A percentile compares a stretch with the other conserved stretches of the same genome.
phyloP scores from a whole-genome alignment of 208 protist genomes.

The Vickermania ingenoplastis region DNA sequence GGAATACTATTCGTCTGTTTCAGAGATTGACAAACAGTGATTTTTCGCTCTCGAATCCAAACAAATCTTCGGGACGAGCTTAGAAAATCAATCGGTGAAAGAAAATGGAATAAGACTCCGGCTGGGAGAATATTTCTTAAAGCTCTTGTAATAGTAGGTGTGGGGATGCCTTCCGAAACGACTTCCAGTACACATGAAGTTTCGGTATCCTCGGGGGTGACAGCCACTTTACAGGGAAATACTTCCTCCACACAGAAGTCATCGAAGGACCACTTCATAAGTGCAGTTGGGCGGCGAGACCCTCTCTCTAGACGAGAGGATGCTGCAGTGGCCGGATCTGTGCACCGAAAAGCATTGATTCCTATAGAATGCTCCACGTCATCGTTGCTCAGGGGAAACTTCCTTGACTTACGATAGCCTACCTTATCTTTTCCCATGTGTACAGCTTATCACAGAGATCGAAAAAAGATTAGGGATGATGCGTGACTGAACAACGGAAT shows the following conservation, averaged over 20 bases:
- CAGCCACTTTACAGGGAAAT: slow-evolving; percentile 16
- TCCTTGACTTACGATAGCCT: slow-evolving; percentile 35
- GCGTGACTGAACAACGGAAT: no score
- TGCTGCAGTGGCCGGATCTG: not conserved
- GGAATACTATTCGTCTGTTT: not conserved
- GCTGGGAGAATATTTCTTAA: slow-evolving; percentile 13
- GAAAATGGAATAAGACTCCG: slow-evolving; percentile 45
- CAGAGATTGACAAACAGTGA: not conserved
- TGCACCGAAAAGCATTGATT: slow-evolving; percentile 31
- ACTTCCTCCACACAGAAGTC: slow-evolving; percentile 69
- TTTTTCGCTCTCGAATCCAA: slow-evolving; percentile 23
- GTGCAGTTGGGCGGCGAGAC: slow-evolving; percentile 27
- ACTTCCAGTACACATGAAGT: slow-evolving; percentile 33
- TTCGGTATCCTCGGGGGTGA: not conserved
- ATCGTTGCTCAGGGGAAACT: slow-evolving; percentile 30
- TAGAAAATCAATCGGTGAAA: slow-evolving; percentile 62
- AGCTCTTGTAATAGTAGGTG: slow-evolving; percentile 20
- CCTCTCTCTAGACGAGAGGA: not conserved
- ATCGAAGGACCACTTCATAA: slow-evolving; percentile 85
- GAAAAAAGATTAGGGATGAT: not conserved
- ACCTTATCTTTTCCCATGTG: slow-evolving; percentile 67
- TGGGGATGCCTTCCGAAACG: slow-evolving; percentile 60
- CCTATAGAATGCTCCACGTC: slow-evolving; percentile 52
- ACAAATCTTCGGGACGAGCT: slow-evolving; percentile 36
- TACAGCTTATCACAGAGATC: not conserved